Conservation (phyloP, 2,329 filamentous ascomycete species). For the Dothistroma pini region DNA sequence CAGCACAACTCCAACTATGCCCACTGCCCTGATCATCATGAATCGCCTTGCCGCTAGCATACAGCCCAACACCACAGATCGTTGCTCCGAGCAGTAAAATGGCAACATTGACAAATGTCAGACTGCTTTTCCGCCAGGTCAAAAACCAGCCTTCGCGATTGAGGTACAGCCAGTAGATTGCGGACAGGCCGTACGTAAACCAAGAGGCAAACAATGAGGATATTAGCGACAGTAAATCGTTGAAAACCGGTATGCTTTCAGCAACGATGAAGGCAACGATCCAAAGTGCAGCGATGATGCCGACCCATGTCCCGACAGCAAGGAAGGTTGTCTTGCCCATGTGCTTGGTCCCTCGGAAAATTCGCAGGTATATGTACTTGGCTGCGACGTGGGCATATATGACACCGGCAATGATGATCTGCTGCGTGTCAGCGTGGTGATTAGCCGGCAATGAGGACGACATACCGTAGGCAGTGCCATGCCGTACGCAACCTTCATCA, state of each 20-base stretch:
- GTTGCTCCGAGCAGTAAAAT: constrained; percentile 35
- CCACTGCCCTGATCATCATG: constrained; percentile 13
- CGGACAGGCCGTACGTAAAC: constrained; percentile 44
- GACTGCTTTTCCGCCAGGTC: constrained; percentile 40
- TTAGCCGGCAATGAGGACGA: neutral
- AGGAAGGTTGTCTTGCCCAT: constrained; percentile 34
- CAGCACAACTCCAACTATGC: constrained; percentile 20
- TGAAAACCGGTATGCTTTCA: constrained; percentile 67
- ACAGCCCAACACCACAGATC: constrained; percentile 31
- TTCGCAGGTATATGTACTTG: constrained; percentile 63
- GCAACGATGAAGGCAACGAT: constrained; percentile 65
- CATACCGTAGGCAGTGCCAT: constrained; percentile 60
- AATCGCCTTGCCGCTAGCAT: constrained; percentile 25
- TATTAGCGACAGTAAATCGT: constrained; percentile 61
- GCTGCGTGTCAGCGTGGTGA: neutral
- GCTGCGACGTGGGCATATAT: constrained; percentile 65
- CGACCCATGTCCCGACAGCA: constrained; percentile 56
- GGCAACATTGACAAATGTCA: constrained; percentile 42
- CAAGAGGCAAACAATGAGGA: constrained; percentile 60
- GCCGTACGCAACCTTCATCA: constrained; percentile 64
- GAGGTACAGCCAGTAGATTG: constrained; percentile 38
- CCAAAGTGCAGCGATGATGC: constrained; percentile 56
- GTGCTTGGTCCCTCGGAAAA: constrained; percentile 58
- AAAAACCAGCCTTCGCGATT: constrained; percentile 43
- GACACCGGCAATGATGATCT: constrained; percentile 64